phyloP scores from a whole-genome alignment of 768 basidiomycete genomes.

The Amanita phalloides region DNA sequence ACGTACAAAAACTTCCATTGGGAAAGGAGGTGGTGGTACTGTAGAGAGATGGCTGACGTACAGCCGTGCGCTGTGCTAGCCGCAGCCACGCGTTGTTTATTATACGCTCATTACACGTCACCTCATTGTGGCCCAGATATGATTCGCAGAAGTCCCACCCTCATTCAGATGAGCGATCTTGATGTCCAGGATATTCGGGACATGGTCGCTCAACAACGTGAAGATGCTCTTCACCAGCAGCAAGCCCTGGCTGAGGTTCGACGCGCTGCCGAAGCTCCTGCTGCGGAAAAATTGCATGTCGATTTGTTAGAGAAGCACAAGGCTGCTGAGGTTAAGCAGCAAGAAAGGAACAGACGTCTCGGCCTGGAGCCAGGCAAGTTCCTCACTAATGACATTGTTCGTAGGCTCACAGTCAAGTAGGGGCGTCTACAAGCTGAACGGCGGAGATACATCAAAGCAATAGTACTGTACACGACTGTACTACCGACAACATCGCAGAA shows the following conservation, averaged over 20 bases:
- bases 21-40: constrained; percentile 7
- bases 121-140: constrained; percentile 22
- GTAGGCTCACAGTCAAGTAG: not conserved
- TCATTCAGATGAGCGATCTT: constrained; percentile 63
- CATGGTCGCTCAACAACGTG: constrained; percentile 38
- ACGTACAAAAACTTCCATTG: constrained; percentile 59
- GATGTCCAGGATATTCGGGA: constrained; percentile 76
- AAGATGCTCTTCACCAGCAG: constrained; percentile 29
- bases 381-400: not conserved
- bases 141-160: constrained; percentile 71
- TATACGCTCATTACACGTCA: constrained; percentile 9
- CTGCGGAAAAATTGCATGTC: constrained; percentile 17
- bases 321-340: constrained; percentile 15
- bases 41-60: constrained; percentile 9
- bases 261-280: constrained; percentile 10
- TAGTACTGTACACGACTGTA: constrained; percentile 3
- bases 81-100: not conserved
- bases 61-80: not conserved
- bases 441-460: not conserved
- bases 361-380: constrained; percentile 14
- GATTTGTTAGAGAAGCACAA: constrained; percentile 22
- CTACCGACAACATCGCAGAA: constrained; percentile 13
- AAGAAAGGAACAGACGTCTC: constrained; percentile 16
- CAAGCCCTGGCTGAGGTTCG: constrained; percentile 33
- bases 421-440: not conserved